These are phyloP conservation scores for Alisma plantagoaquatica DNA, from an alignment of 106 monocot genomes.

Conservation along the genomic window DNA sequence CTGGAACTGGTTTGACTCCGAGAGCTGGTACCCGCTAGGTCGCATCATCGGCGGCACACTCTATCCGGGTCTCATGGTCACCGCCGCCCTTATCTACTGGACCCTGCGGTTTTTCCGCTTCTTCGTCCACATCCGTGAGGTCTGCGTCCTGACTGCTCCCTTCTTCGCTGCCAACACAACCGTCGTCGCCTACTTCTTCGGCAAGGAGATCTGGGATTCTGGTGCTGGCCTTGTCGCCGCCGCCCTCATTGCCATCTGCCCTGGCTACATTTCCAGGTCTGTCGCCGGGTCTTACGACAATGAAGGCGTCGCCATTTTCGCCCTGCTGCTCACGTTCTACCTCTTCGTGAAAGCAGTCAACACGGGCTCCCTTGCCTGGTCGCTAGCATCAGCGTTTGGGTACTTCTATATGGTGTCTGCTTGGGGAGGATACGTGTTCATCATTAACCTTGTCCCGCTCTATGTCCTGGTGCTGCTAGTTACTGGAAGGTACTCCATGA, in stretches of 20 bases:
- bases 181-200: conserved; percentile 22
- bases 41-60: conserved; percentile 22
- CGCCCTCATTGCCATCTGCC: conserved; percentile 21
- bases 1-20: conserved; percentile 31
- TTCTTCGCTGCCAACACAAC: conserved; percentile 27
- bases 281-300: conserved; percentile 27
- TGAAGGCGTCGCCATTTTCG: conserved; percentile 27
- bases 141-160: conserved; percentile 22
- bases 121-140: conserved; percentile 20
- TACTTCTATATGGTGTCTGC: conserved; percentile 31
- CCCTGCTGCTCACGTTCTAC: conserved; percentile 22
- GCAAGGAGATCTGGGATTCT: conserved; percentile 25
- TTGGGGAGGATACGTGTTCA: conserved; percentile 27
- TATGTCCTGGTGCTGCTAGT: conserved; percentile 23
- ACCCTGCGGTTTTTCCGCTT: conserved; percentile 16
- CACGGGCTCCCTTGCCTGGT: conserved; percentile 20
- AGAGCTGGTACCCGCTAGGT: conserved; percentile 29
- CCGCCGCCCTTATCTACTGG: conserved; percentile 20
- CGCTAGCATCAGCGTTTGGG: conserved; percentile 16
- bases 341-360: conserved; percentile 28
- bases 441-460: conserved; percentile 22
- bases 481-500: conserved; percentile 22
- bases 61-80: conserved; percentile 27
- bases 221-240: conserved; percentile 23
- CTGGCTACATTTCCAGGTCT: conserved; percentile 25